Evolutionary conservation across 2,329 filamentous ascomycete genomes (phyloP), one percentile per base, ranked within the genome.

Genomic region (Aspergillus latus): DNA sequence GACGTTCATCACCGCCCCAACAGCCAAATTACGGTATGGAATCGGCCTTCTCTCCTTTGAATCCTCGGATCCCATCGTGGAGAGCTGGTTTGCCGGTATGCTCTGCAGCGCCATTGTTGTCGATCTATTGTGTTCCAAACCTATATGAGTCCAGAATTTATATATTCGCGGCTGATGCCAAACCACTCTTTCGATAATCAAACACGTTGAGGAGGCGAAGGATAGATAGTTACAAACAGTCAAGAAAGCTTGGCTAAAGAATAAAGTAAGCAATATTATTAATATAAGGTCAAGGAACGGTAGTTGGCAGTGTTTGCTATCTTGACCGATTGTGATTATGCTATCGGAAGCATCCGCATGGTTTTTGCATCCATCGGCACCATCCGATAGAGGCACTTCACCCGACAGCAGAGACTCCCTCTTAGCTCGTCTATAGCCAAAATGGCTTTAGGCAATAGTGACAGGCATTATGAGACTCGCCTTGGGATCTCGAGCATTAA

Each of bases 1-100:
- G 29, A 54, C 42, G 9, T 54, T 54, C 52, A 54, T 54, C 6
- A 49, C 21, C 5, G 45, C 52, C 10, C 52, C 52, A 10, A 54
- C 52, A 5, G 45, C 52, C 36, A 54, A 10, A 28, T 54, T 54
- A 13, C 45, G 34, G 26, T 54, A 54, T 11, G 52, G 52, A 13
- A 54, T 49, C n/a, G 45, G 52, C 28, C 52, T 40, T 37, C 45
- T 49, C 13, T 49, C 44, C 28, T 54, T 45, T 28, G 28, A 21
- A 21, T 21, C 21, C 21, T 21, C 34, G 21, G 30, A 15, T 8
- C 30, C 45, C 21, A 21, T 21, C n/a, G 30, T 36, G 45, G 26
- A 21, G 6, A 49, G 5, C 34, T 16, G 50, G 7, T 9, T 5
- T n/a, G 15, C 10, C 7, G 10, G 10, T 43, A 45, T 47, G 28